These are phyloP conservation scores for Singerocomus inundabilis DNA, from an alignment of 1,284 basidiomycete genomes.

Conservation along the genomic window DNA sequence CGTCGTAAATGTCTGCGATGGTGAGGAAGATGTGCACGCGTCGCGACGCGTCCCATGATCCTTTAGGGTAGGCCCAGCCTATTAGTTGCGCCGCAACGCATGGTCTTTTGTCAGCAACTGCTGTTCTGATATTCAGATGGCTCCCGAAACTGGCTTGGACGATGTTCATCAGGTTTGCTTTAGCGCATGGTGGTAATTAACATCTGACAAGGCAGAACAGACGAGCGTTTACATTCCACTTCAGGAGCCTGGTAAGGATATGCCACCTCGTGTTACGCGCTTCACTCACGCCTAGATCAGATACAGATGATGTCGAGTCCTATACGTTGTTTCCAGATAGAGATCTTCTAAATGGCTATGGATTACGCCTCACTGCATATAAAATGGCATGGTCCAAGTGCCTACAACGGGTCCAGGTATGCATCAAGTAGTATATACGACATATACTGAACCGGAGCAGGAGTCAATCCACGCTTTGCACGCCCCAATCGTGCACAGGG, in stretches of 20 bases:
- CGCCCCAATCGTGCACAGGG: slow-evolving; percentile 39
- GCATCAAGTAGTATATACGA: slow-evolving; percentile 7
- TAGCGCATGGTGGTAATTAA: not conserved
- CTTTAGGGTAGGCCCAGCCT: slow-evolving; percentile 32
- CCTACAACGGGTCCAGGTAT: slow-evolving; percentile 46
- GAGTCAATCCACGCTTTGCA: slow-evolving; percentile 45
- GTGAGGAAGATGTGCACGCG: slow-evolving; percentile 33
- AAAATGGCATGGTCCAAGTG: slow-evolving; percentile 49
- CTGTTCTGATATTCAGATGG: slow-evolving; percentile 19
- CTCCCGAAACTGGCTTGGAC: slow-evolving; percentile 16
- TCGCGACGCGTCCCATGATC: slow-evolving; percentile 44
- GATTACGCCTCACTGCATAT: slow-evolving; percentile 47
- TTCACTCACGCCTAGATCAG: slow-evolving; percentile 10
- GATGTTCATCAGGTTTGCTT: slow-evolving; percentile 30
- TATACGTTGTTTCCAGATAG: slow-evolving; percentile 29
- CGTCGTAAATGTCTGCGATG: not conserved
- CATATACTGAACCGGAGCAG: slow-evolving; percentile 29
- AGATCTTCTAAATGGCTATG: slow-evolving; percentile 42
- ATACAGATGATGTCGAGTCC: slow-evolving; percentile 13
- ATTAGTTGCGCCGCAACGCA: no score
- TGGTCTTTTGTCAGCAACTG: no score
- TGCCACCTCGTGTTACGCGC: not conserved
- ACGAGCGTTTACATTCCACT: slow-evolving; percentile 37
- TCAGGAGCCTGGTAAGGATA: slow-evolving; percentile 28
- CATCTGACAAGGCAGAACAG: slow-evolving; percentile 25